These are phyloP conservation scores for Epichloe coenophiala DNA, from an alignment of 2,329 filamentous ascomycete species.

Conservation along the genomic window DNA sequence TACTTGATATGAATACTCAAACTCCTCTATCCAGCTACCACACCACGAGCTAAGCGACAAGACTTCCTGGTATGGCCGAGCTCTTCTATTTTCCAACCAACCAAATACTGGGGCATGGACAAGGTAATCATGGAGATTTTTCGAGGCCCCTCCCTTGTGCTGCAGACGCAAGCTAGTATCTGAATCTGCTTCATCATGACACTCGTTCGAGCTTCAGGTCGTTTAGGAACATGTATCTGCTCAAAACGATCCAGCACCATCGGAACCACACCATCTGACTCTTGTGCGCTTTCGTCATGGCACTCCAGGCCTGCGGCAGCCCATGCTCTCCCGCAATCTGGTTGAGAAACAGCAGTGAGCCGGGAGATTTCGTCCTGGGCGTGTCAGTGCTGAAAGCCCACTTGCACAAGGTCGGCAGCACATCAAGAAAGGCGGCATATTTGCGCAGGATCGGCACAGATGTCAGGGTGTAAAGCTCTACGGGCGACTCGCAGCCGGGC, in stretches of 20 bases:
- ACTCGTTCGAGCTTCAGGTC: constrained; percentile 51
- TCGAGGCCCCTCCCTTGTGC: too few relatives aligned
- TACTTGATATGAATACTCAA: too few relatives aligned
- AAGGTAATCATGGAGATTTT: too few relatives aligned
- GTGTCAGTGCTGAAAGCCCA: constrained; percentile 25
- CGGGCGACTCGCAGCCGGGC: constrained; percentile 53
- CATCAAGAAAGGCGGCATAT: constrained; percentile 66
- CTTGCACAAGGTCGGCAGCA: constrained; percentile 50
- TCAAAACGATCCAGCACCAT: constrained; percentile 85
- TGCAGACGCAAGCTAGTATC: too few relatives aligned
- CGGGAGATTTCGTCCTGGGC: constrained; percentile 29
- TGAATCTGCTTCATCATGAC: constrained; percentile 4
- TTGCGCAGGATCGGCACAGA: constrained; percentile 64
- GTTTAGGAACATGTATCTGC: constrained; percentile 92
- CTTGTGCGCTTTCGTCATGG: constrained; percentile 81
- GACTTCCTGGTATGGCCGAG: too few relatives aligned
- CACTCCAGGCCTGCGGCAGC: constrained; percentile 52
- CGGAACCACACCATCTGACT: constrained; percentile 99
- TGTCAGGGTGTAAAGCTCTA: constrained; percentile 75
- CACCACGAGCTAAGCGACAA: too few relatives aligned
- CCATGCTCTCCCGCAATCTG: constrained; percentile 45
- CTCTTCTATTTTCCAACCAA: too few relatives aligned
- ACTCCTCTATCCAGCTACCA: too few relatives aligned
- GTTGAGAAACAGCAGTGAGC: constrained; percentile 54
- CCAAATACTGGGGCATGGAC: too few relatives aligned